phyloP scores from a whole-genome alignment of 768 basidiomycete species.

The Phlebiopsis flavidoalba region DNA sequence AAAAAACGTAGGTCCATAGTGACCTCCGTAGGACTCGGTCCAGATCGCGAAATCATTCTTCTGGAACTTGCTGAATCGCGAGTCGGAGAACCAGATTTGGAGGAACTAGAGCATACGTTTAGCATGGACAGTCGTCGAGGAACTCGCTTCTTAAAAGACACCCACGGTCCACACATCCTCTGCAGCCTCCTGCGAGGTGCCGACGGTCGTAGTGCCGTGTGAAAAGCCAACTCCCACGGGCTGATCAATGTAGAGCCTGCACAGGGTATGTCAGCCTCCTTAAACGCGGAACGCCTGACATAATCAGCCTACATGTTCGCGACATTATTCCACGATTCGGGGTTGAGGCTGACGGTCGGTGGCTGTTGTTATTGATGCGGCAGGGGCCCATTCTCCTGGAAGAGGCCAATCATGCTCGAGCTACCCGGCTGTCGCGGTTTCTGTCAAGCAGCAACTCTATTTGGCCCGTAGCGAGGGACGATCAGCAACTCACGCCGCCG shows the following conservation, averaged over 20 bases:
- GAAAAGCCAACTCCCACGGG: constrained; percentile 62
- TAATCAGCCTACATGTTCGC: constrained; percentile 30
- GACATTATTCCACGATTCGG: constrained; percentile 50
- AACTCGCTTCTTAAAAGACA: background rate
- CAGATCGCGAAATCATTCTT: constrained; percentile 49
- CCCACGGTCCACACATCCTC: constrained; percentile 46
- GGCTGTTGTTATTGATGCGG: constrained; percentile 46
- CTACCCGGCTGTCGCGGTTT: constrained; percentile 27
- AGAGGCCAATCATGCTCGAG: constrained; percentile 32
- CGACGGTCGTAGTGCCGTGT: constrained; percentile 43
- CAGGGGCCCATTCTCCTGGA: constrained; percentile 35
- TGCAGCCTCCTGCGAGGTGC: constrained; percentile 50
- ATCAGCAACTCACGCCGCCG: constrained; percentile 33
- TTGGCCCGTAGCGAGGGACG: background rate
- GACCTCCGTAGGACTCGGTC: constrained; percentile 52
- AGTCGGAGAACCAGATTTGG: constrained; percentile 56
- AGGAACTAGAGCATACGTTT: constrained; percentile 32
- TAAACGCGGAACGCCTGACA: background rate
- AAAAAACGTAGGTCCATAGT: constrained; percentile 36
- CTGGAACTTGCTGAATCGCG: constrained; percentile 44
- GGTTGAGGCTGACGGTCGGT: constrained; percentile 40
- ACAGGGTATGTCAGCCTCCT: background rate
- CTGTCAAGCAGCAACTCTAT: background rate
- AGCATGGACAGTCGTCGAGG: background rate
- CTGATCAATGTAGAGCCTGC: constrained; percentile 54